Base-by-base conservation (phyloP, 2,329 filamentous ascomycete genomes). In the Arthroderma sp. region DNA sequence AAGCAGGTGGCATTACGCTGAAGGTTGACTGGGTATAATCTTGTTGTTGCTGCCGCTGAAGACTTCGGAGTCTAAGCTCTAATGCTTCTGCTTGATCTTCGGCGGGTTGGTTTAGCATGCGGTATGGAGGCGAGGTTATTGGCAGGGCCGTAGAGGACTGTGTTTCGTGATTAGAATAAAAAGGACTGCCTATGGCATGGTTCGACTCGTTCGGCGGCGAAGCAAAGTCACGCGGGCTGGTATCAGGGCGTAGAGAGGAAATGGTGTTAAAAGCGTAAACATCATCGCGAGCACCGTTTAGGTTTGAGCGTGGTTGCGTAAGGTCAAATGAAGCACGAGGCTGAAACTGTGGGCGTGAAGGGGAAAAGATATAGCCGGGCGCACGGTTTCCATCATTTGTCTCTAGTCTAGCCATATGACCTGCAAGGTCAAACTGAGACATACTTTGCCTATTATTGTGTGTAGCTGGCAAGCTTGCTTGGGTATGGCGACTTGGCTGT, bases 41-140 rank as follows among this genome's bases (percentile, higher is more conserved):
- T 4, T 66, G 61, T 36, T 64, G 62, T 38, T 59, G 55, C 5
- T 66, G 66, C 37, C 65, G 58, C 48, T 73, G 67, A 41, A 71
- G 61, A 11, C 66, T 66, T 10, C 67, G 63, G 15, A 75, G 55
- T 48, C 71, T 71, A 46, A 68, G 67, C 44, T 75, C 70, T 29
- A 74, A 56, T 15, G 68, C 56, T 2, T 61, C 64, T 28, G 64
- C 55, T 50, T 71, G 70, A 10, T 60, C 66, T 31, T 67, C 65
- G 29, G 62, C 57, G 15, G 57, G 58, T 38, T 51, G 59, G 36
- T 27, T 28, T 15, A 29, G 9, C 15, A 22, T 32, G 29, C 39
- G 39, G 39, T 32, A 41, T 41, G 58, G 47, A 29, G 54, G 51
- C 30, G 57, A 61, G 46, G n/a, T 66, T 67, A 33, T 74, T 69